Percentiles rank a stretch among this genome's conserved stretches.
Evolutionary conservation across 148 eudicot species (phyloP).

Genomic region (Polygonum aviculare): DNA sequence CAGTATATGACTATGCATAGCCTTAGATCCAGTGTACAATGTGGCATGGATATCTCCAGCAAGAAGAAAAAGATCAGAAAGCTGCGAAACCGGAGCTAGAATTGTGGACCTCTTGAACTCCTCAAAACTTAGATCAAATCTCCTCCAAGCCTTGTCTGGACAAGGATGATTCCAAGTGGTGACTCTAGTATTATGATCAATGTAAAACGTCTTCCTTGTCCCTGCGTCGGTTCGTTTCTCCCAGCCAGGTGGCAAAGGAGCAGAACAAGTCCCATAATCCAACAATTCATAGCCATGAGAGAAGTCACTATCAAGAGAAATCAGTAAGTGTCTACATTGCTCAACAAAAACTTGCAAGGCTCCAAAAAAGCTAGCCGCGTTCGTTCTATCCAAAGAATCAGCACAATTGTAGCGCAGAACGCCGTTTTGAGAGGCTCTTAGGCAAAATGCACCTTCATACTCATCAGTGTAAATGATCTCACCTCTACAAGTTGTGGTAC

Average conservation of each 20-base stretch:
- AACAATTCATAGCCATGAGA: conserved; percentile 53
- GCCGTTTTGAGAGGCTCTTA: conserved; percentile 88
- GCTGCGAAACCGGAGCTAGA: conserved; percentile 64
- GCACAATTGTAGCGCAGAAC: conserved; percentile 93
- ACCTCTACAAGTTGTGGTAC: conserved; percentile 67
- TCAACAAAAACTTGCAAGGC: conserved; percentile 87
- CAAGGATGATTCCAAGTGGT: conserved; percentile 99
- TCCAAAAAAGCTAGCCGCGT: conserved; percentile 96
- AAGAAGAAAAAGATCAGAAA: conserved; percentile 72
- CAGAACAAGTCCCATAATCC: conserved; percentile 61
- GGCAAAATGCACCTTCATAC: conserved; percentile 73
- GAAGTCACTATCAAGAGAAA: conserved; percentile 88
- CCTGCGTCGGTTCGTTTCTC: conserved; percentile 91
- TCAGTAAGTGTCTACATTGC: conserved; percentile 86
- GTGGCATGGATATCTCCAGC: conserved; percentile 99
- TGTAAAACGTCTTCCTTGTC: conserved; percentile 81
- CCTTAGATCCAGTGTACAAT: conserved; percentile 92
- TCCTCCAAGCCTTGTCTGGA: conserved; percentile 98
- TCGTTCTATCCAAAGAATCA: conserved; percentile 94
- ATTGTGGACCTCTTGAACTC: conserved; percentile 90
- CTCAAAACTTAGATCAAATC: conserved; percentile 69
- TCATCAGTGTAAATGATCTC: conserved; percentile 67
- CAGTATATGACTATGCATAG: conserved; percentile 98
- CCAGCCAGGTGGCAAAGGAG: conserved; percentile 99
- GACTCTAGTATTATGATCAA: conserved; percentile 90